These are phyloP conservation scores for Neonectria magnoliae DNA, from an alignment of 2,329 filamentous ascomycete genomes.

Conservation along the genomic window DNA sequence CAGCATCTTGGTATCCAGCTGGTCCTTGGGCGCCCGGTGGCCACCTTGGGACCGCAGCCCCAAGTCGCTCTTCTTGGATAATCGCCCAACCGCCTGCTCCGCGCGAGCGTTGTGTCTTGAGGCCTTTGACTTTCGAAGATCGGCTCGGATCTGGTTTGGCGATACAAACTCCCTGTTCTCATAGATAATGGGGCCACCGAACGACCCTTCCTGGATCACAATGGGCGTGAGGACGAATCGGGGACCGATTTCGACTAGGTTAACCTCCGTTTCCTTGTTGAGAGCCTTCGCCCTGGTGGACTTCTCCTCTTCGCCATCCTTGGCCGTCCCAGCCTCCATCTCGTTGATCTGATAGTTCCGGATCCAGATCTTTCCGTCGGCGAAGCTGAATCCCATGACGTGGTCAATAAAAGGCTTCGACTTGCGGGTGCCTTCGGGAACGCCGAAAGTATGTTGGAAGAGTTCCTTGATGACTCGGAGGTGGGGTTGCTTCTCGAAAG, in stretches of 20 bases:
- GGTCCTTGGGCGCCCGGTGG: conserved; percentile 69
- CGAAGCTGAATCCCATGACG: conserved; percentile 90
- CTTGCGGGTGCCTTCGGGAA: conserved; percentile 87
- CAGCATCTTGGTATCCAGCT: conserved; percentile 79
- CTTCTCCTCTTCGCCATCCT: conserved; percentile 53
- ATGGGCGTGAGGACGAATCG: conserved; percentile 94
- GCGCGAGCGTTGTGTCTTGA: conserved; percentile 79
- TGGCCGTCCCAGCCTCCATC: conserved; percentile 69
- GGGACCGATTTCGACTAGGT: conserved; percentile 91
- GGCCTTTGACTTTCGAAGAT: conserved; percentile 80
- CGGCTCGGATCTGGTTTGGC: conserved; percentile 91
- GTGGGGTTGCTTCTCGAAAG: conserved; percentile 84
- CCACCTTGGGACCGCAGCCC: conserved; percentile 77
- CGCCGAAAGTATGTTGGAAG: conserved; percentile 89
- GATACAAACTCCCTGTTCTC: conserved; percentile 98
- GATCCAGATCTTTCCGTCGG: conserved; percentile 95
- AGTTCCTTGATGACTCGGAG: conserved; percentile 88
- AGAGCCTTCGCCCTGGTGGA: conserved; percentile 51
- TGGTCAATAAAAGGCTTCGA: conserved; percentile 97
- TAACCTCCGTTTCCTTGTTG: conserved; percentile 75
- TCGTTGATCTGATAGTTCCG: conserved; percentile 94
- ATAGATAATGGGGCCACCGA: conserved; percentile 96
- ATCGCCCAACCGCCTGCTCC: conserved; percentile 77
- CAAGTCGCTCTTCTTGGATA: conserved; percentile 79
- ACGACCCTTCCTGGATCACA: conserved; percentile 92